Evolutionary conservation across 1,284 basidiomycete genomes (phyloP), one percentile per base, ranked within the genome.

Genomic region (Malassezia equina): DNA sequence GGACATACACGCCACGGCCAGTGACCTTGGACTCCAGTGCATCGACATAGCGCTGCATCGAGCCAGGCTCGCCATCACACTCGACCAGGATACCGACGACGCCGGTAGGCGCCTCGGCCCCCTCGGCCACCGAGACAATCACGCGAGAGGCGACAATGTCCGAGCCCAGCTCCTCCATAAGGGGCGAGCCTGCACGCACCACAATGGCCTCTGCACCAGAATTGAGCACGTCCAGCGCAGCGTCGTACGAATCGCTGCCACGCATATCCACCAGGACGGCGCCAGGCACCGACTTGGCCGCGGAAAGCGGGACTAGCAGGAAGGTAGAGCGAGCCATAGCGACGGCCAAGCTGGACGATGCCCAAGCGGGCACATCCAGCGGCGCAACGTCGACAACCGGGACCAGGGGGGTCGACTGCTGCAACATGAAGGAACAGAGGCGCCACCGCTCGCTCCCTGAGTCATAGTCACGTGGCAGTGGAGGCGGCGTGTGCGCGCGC

Each of bases 1-100:
- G 51, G 11, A 73, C 61, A 36, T 63, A 73, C 36, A 71, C 60
- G 28, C 67, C 61, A 51, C 64, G 63, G 40, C 71, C 71, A 6
- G 57, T 61, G 8, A 67, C 60, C 33, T 60, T 63, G 23, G 63
- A 57, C 36, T 66, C 52, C 32, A 72, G 61, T 15, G 52, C 36
- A 11, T 58, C 55, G 15, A 63, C 56, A 7, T 63, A 61, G 9
- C 56, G 51, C 23, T 64, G 48, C 40, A 63, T 59, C n/a, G 58
- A 51, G 3, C 57, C 50, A 15, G 52, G 52, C 3, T 59, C 42
- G 27, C 64, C 62, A 9, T 55, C 62, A 43, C 62, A 66, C 12
- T 64, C 33, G 23, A 61, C 59, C 23, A 66, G 53, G 24, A 58
- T 39, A 27, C 60, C 60, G n/a, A 62, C 51, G 7, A 62, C 60